Evolutionary conservation across 2,329 filamentous ascomycete genomes (phyloP).

Genomic region (Nemania sp.): DNA sequence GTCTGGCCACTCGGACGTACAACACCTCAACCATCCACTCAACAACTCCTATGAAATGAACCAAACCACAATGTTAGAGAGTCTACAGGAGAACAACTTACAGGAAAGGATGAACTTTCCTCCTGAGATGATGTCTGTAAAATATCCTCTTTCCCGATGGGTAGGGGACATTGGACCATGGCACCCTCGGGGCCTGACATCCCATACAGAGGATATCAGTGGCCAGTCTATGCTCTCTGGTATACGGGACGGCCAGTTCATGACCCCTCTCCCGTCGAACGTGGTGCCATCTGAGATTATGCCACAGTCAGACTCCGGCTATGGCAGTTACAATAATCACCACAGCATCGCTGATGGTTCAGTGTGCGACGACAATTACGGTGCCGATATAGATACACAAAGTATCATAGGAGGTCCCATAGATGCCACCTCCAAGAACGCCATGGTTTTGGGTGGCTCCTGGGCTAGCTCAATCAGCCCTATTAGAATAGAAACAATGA

Average conservation of each 20-base stretch:
- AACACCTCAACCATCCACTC: conserved; percentile 30
- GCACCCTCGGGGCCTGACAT: conserved; percentile 44
- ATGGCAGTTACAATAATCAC: conserved; percentile 47
- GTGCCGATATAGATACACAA: conserved; percentile 46
- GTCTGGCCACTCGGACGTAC: conserved; percentile 27
- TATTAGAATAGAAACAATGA: conserved; percentile 25
- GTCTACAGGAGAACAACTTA: conserved; percentile 8
- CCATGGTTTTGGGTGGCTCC: conserved; percentile 10
- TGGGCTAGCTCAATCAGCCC: background rate
- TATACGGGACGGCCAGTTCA: conserved; percentile 28
- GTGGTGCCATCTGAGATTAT: conserved; percentile 46
- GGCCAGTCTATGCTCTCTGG: conserved; percentile 35
- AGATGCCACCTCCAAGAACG: conserved; percentile 25
- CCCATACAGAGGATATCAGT: conserved; percentile 40
- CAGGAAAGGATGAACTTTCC: conserved; percentile 16
- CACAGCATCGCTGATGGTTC: conserved; percentile 52
- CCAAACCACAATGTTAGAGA: conserved; percentile 7
- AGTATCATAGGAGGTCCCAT: conserved; percentile 44
- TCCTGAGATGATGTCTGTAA: conserved; percentile 16
- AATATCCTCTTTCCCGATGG: conserved; percentile 42
- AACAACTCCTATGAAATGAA: conserved; percentile 29
- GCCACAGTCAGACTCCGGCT: conserved; percentile 53
- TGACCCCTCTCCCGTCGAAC: conserved; percentile 21
- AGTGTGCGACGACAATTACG: conserved; percentile 47
- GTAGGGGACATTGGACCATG: conserved; percentile 50